Base-by-base conservation (phyloP, 352 stramenopile genomes). In the Aphanomyces invadans region DNA sequence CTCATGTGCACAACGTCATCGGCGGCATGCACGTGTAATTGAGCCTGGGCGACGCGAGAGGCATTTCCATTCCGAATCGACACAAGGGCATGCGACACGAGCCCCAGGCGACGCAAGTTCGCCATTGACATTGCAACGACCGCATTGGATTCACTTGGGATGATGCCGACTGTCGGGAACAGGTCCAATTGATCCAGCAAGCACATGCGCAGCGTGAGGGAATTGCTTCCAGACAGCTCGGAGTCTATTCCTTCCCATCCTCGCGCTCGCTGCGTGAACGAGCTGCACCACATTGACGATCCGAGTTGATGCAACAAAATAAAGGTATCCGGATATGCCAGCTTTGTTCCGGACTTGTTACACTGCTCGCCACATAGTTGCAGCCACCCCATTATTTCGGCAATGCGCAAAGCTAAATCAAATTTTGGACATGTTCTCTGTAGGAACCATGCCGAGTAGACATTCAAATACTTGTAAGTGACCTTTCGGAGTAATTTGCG, bases 211-310 rank as follows among this genome's bases (percentile, higher is more conserved):
- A 62, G 53, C 53, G n/a, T 62, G 21, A 62, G 53, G 15, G 36
- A 7, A 42, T 42, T 15, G 36, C 15, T 15, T 42, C 36, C 36
- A 15, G 15, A 15, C 15, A 15, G 15, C 36, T 42, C 36, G 7
- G n/a, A n/a, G 36, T 42, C 15, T 15, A 42, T 42, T 15, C 36
- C 36, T 7, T 15, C 36, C 36, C 7, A 42, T 42, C 7, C 36
- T 15, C 7, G 15, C 36, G 36, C 36, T 42, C 46, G 55, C 55
- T 48, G 46, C n/a, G 55, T 48, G 55, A 63, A 63, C n/a, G 55
- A 63, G 42, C 55, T 63, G 36, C 36, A 48, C 55, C 55, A 63
- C n/a, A 63, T n/a, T n/a, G n/a, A 33, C 42, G 55, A 42, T 42
- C 7, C 15, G 7, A 15, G 36, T 42, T 42, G 36, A 42, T 42